Evolutionary conservation across 2,329 filamentous ascomycete genomes (phyloP), one percentile per base, ranked within the genome.

Genomic region (Aspergillus jensenii): DNA sequence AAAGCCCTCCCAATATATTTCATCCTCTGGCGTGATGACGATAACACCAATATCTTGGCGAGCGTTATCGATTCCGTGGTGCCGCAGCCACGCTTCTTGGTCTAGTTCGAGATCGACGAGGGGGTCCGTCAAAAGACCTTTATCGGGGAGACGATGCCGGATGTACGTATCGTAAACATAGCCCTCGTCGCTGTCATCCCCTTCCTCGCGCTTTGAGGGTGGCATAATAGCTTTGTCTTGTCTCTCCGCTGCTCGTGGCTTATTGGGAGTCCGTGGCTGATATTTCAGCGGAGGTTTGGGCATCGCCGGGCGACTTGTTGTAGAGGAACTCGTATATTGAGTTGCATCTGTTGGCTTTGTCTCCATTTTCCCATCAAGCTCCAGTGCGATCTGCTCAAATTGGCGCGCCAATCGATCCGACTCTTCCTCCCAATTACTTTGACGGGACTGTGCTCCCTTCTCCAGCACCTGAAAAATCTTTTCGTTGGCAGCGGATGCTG

Each of bases 131-230:
- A 74, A 58, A 46, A 71, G 62, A 9, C 71, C 66, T 17, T 63
- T 59, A n/a, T 71, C 68, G 2, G 72, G 67, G 17, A 78, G 60
- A n/a, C 71, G 74, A 17, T 80, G 75, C 2, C 84, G 82, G 43
- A 86, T 74, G 68, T 87, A 87, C 9, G 82, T 85, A 64, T 87
- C 85, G 69, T 85, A 86, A 56, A 87, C 82, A 67, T 84, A 87
- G 45, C 84, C 82, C 21, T 68, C 74, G n/a, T 80, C 79, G 19
- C 76, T 76, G 19, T 78, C 76, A 9, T 78, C 76, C 21, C 78
- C 75, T 11, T 64, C 75, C 12, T 64, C 58, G 35, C 63, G 55
- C 25, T 43, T 46, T 8, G 52, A 45, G 6, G 37, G 27, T 31
- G 27, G 27, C 9, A 11, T 31, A 37, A 47, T 14, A 17, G 51